phyloP scores from a whole-genome alignment of 148 eudicot genomes.

The Beta vulgaris region DNA sequence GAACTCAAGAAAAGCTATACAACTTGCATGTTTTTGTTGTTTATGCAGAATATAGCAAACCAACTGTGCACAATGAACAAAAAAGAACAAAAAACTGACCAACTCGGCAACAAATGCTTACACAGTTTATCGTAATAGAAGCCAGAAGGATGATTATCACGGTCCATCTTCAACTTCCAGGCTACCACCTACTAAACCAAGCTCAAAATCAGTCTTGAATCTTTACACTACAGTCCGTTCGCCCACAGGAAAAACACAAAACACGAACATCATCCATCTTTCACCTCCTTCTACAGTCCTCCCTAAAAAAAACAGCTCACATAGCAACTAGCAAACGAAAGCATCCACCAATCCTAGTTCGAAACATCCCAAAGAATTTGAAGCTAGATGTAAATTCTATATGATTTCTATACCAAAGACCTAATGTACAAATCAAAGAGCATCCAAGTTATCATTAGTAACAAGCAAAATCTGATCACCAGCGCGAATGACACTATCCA shows the following conservation, averaged over 20 bases:
- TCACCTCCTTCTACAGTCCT: background rate
- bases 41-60: slow-evolving; percentile 3
- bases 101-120: background rate
- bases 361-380: background rate
- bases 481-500: slow-evolving; percentile 46
- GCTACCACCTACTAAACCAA: background rate
- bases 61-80: background rate
- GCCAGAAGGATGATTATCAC: background rate
- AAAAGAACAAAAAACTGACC: slow-evolving; percentile 16
- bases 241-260: background rate
- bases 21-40: slow-evolving; percentile 5
- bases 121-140: background rate
- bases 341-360: slow-evolving; percentile 5
- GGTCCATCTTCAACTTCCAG: background rate
- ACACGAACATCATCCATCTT: background rate
- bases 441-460: slow-evolving; percentile 40
- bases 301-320: background rate
- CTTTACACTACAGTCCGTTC: background rate
- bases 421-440: background rate
- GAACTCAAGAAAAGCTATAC: slow-evolving; percentile 5
- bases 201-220: background rate
- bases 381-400: background rate
- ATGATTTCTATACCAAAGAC: slow-evolving; percentile 5
- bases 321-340: background rate
- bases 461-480: slow-evolving; percentile 82